Base-by-base conservation (phyloP, 371 early-diverging fungal genomes). In the Rhizopus delemar region DNA sequence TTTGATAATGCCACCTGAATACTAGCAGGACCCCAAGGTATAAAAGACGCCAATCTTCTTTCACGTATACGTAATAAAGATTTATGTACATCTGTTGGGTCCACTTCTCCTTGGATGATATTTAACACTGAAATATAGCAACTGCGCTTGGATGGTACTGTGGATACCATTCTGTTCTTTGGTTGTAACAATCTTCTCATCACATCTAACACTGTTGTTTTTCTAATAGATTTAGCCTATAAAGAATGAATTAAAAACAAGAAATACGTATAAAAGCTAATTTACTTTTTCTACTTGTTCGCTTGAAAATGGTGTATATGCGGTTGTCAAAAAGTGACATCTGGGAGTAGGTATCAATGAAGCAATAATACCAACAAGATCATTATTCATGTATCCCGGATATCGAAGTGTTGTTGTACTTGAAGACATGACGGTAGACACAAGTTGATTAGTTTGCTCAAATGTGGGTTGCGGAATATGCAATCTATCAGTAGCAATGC, bases 21-120 rank as follows among this genome's bases (percentile, higher is more conserved):
- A 63, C 91, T 93, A 3, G 99, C 96, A 9, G 99, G 99, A n/a
- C 98, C 98, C 99, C 99, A 99, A 28, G 99, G 99, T 53, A 99
- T 98, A 74, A 99, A 99, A 62, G 93, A 92, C 7, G 97, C 95
- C 35, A 97, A 71, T 29, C 94, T 82, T 51, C 95, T 86, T 72
- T 99, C 99, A 32, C 96, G 88, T 59, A 99, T 93, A 39, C 99
- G 86, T 63, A 98, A 73, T 48, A 99, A 76, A 16, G 97, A 94
- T 78, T 99, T 98, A 75, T 98, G 98, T 74, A 94, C 98, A 68
- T 98, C 99, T 0, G 97, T 96, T 8, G 98, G 97, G 68, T 98
- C 98, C 9, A 89, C 97, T 61, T 98, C 98, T 12, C 98, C 98
- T 70, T 97, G 98, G 69, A 98, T 97, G 51, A 98, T 97, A 77